These are phyloP conservation scores for Pulveroboletus ravenelii DNA, from an alignment of 768 basidiomycete species.

Conservation along the genomic window DNA sequence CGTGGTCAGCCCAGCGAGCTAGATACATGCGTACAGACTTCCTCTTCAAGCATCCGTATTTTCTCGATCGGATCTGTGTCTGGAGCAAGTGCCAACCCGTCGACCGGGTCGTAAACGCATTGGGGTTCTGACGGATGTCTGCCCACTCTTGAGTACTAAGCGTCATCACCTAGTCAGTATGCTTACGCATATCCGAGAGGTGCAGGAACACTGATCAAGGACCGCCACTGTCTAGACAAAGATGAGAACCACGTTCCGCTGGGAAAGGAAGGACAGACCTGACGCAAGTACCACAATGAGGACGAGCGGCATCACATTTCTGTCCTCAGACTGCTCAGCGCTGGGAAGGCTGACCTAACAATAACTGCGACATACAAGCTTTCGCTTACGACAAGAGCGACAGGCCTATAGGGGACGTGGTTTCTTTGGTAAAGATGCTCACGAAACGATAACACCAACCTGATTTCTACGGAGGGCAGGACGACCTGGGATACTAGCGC, in stretches of 20 bases:
- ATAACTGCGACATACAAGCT: constrained; percentile 53
- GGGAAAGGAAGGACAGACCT: constrained; percentile 48
- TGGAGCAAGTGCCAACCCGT: constrained; percentile 70
- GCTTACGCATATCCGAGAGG: constrained; percentile 80
- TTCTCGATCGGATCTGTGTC: constrained; percentile 78
- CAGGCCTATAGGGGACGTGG: constrained; percentile 50
- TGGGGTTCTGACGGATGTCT: constrained; percentile 85
- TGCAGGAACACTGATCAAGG: constrained; percentile 76
- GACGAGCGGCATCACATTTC: constrained; percentile 88
- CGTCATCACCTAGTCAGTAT: background rate
- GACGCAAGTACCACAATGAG: constrained; percentile 80
- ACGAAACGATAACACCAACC: constrained; percentile 34
- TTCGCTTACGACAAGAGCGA: constrained; percentile 77
- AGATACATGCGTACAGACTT: constrained; percentile 53
- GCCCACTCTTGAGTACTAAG: constrained; percentile 9
- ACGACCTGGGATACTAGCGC: constrained; percentile 35
- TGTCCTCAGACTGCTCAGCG: constrained; percentile 26
- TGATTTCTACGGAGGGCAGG: constrained; percentile 77
- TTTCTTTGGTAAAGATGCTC: constrained; percentile 7
- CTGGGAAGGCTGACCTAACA: background rate
- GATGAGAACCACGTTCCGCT: constrained; percentile 5
- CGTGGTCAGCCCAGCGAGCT: background rate
- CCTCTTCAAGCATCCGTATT: constrained; percentile 70
- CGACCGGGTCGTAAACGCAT: constrained; percentile 83
- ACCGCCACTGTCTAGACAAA: constrained; percentile 66